phyloP scores from a whole-genome alignment of 2,329 filamentous ascomycete genomes.

The Aspergillus sp. region DNA sequence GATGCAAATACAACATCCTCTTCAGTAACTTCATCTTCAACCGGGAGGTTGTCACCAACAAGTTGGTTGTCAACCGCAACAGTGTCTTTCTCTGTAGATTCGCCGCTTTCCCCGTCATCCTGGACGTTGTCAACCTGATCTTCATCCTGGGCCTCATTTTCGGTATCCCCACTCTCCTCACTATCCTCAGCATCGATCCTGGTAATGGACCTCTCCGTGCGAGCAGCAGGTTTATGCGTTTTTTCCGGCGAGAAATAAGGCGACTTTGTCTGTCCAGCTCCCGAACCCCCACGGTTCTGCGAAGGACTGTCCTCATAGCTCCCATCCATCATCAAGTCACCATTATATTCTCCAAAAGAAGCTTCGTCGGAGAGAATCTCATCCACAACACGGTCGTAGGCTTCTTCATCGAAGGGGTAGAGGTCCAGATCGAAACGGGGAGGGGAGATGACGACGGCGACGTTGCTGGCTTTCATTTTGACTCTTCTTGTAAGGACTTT shows the following conservation, averaged over 20 bases:
- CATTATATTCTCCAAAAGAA: slow-evolving; percentile 10
- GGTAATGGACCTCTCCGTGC: slow-evolving; percentile 2
- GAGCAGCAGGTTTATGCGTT: background rate
- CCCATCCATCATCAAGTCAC: background rate
- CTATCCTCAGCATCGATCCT: background rate
- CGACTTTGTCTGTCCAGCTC: slow-evolving; percentile 1
- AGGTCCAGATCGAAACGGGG: slow-evolving; percentile 12
- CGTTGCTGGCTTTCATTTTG: background rate
- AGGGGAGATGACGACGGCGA: slow-evolving; percentile 15
- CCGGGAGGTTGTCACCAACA: slow-evolving; percentile 1
- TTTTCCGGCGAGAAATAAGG: slow-evolving; percentile 5
- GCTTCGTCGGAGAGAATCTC: slow-evolving; percentile 20
- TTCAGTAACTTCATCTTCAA: slow-evolving; percentile 1
- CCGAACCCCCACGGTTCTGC: background rate
- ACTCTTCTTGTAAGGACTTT: background rate
- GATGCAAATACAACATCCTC: slow-evolving; percentile 13
- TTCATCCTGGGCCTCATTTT: background rate
- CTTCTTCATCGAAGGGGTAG: slow-evolving; percentile 16
- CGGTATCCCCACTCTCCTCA: background rate
- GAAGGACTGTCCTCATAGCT: too few species aligned
- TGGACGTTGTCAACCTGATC: background rate
- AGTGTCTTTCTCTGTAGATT: background rate
- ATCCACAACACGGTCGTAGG: slow-evolving; percentile 13
- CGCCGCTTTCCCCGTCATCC: background rate
- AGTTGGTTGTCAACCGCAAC: background rate